Conservation (phyloP, 305 asterid species). For the Withania somnifera region DNA sequence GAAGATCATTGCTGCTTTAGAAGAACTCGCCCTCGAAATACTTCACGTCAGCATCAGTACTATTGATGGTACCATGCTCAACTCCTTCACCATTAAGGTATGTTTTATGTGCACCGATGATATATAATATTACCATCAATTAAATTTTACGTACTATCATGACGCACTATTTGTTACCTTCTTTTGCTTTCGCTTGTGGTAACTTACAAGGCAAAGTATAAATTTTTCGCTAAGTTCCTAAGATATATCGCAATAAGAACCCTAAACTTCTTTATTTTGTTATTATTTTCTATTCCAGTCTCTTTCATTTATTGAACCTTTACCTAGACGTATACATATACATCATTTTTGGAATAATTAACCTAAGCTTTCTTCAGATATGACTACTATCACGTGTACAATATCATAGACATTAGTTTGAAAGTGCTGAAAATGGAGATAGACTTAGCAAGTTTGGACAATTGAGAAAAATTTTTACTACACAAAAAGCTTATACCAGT, state of each 20-base stretch:
- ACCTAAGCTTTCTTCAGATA: background rate
- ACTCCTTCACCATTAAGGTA: slow-evolving; percentile 83
- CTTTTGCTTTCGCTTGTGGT: background rate
- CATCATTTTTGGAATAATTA: background rate
- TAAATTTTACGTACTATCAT: background rate
- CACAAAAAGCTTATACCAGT: background rate
- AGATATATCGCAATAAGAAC: background rate
- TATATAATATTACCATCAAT: background rate
- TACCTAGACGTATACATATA: background rate
- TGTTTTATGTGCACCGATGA: background rate
- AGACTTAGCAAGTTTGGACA: background rate
- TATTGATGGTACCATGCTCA: slow-evolving; percentile 52
- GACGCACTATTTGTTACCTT: background rate
- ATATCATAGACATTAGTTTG: background rate
- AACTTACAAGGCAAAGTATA: background rate
- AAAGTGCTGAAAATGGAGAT: background rate
- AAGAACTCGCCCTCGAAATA: slow-evolving; percentile 65
- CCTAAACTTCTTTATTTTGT: background rate
- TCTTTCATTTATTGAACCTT: background rate
- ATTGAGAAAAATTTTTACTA: background rate
- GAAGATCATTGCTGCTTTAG: slow-evolving; percentile 52
- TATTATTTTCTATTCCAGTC: background rate
- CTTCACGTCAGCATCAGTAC: slow-evolving; percentile 60
- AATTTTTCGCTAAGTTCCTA: background rate
- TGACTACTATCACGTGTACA: background rate